Percentiles rank a stretch among this genome's conserved stretches.
These are phyloP conservation scores for Dryas alaskensis DNA, from an alignment of 306 rosid genomes.

Conservation along the genomic window DNA sequence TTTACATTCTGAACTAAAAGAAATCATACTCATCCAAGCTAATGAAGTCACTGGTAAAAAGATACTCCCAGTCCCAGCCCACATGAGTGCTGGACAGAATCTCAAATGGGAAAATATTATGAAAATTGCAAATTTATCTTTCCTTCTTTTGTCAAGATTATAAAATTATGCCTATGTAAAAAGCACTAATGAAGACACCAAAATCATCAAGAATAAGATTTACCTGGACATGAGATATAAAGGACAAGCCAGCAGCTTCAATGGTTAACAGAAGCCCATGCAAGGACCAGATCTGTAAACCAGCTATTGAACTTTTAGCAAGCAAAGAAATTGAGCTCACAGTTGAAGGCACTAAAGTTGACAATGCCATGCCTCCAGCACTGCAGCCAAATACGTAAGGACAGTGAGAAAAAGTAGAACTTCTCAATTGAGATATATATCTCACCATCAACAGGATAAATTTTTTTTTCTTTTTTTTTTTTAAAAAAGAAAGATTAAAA, in stretches of 20 bases:
- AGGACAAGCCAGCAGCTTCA: slow-evolving; percentile 98
- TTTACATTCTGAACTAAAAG: neutral
- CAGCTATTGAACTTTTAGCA: slow-evolving; percentile 74
- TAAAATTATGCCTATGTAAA: neutral
- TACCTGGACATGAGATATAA: slow-evolving; percentile 98
- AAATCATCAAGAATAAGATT: slow-evolving; percentile 21
- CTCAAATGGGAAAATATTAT: neutral
- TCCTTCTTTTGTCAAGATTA: neutral
- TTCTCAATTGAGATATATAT: neutral
- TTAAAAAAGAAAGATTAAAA: neutral
- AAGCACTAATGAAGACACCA: slow-evolving; percentile 23
- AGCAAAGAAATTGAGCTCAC: slow-evolving; percentile 80
- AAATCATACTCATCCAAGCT: neutral
- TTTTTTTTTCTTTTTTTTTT: no score
- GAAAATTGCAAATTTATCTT: neutral
- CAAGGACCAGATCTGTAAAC: slow-evolving; percentile 93
- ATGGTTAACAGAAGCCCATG: slow-evolving; percentile 95
- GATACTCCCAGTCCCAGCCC: neutral
- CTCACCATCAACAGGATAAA: neutral
- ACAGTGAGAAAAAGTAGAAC: slow-evolving; percentile 12
- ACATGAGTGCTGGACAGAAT: neutral
- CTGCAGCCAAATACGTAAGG: slow-evolving; percentile 59
- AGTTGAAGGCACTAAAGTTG: slow-evolving; percentile 91
- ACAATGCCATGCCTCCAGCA: slow-evolving; percentile 98
- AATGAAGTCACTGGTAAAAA: neutral